Conservation (phyloP, 257 asterid species). For the Craterostigma plantagineum region DNA sequence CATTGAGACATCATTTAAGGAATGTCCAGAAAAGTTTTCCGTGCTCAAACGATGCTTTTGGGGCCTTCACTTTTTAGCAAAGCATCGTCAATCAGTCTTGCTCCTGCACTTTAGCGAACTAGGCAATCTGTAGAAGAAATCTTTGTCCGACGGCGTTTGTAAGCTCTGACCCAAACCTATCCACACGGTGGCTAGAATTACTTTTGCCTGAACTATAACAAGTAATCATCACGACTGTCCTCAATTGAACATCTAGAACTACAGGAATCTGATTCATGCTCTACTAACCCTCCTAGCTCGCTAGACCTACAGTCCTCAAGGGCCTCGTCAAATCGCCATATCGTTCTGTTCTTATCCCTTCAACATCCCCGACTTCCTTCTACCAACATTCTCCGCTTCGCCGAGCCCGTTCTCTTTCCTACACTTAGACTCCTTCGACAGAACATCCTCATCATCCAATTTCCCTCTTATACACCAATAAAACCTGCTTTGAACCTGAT, state of each 20-base stretch:
- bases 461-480: slow-evolving; percentile 24
- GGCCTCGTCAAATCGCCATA: slow-evolving; percentile 12
- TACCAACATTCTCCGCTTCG: background rate
- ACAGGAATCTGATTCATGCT: slow-evolving; percentile 7
- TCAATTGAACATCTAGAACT: too few species aligned
- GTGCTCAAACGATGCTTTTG: too few species aligned
- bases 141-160: too few species aligned
- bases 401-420: background rate
- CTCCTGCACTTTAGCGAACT: too few species aligned
- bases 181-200: slow-evolving; percentile 4
- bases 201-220: slow-evolving; percentile 2
- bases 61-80: too few species aligned
- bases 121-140: too few species aligned
- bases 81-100: too few species aligned
- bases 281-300: slow-evolving; percentile 2
- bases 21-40: too few species aligned
- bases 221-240: too few species aligned
- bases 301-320: slow-evolving; percentile 4
- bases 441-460: slow-evolving; percentile 14
- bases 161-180: slow-evolving; percentile 12
- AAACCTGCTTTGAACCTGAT: slow-evolving; percentile 5
- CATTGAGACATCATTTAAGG: too few species aligned
- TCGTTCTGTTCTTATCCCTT: slow-evolving; percentile 21
- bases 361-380: slow-evolving; percentile 7
- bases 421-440: background rate